Evolutionary conservation across 805 yeast species (phyloP).

Genomic region (Barnettozyma vustinii): DNA sequence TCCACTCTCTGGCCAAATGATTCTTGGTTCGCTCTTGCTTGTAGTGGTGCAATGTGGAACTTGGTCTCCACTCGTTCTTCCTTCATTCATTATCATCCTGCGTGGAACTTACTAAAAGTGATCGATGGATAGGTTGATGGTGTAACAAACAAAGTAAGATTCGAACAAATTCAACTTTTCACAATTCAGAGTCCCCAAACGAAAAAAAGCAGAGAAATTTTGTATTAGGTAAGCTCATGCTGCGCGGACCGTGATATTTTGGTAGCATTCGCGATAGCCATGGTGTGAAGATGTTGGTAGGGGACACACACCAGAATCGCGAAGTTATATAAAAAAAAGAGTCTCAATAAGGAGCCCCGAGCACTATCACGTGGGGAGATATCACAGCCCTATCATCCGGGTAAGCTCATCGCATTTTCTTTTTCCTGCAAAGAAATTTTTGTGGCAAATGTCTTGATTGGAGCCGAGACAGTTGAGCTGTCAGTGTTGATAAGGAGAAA

Average conservation of each 20-base stretch:
- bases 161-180: conserved; percentile 9
- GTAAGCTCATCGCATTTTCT: background rate
- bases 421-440: background rate
- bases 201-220: background rate
- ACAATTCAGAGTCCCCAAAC: background rate
- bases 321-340: background rate
- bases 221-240: background rate
- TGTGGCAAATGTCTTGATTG: background rate
- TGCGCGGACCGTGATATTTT: background rate
- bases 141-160: conserved; percentile 5
- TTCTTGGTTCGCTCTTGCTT: background rate
- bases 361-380: background rate
- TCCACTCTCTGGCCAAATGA: background rate
- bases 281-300: background rate
- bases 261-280: background rate
- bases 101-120: conserved; percentile 10
- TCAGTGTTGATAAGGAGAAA: background rate
- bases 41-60: background rate
- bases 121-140: conserved; percentile 8
- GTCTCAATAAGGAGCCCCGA: background rate
- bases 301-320: background rate
- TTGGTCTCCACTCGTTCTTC: background rate
- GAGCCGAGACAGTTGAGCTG: background rate
- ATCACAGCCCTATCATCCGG: conserved; percentile 1
- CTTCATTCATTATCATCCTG: background rate